These are phyloP conservation scores for Castanea crenata DNA, from an alignment of 306 rosid species.

Conservation along the genomic window DNA sequence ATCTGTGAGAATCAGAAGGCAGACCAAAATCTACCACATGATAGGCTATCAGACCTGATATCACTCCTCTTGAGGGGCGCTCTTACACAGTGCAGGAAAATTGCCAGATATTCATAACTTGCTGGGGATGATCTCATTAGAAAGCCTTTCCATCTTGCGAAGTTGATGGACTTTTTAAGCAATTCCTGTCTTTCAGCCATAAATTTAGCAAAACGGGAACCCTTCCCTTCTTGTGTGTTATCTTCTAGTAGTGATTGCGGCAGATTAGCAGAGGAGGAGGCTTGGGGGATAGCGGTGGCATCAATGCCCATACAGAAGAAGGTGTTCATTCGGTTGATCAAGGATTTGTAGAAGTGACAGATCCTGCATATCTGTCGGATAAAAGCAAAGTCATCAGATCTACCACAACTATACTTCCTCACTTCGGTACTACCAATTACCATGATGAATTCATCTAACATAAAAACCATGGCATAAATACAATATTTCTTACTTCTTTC, in stretches of 20 bases:
- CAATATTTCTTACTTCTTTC: background rate
- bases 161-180: conserved; percentile 38
- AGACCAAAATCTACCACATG: background rate
- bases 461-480: background rate
- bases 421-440: background rate
- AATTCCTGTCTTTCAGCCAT: conserved; percentile 65
- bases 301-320: conserved; percentile 86
- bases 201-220: conserved; percentile 77
- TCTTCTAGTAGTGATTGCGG: conserved; percentile 39
- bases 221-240: conserved; percentile 48
- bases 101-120: conserved; percentile 56
- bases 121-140: conserved; percentile 45
- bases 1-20: conserved; percentile 1
- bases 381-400: conserved; percentile 23
- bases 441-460: background rate
- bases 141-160: conserved; percentile 36
- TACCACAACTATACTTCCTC: background rate
- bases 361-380: conserved; percentile 59
- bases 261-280: conserved; percentile 39
- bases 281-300: conserved; percentile 66
- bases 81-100: conserved; percentile 9
- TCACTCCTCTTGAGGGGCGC: conserved; percentile 2
- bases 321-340: conserved; percentile 60
- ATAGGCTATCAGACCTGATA: background rate
- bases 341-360: conserved; percentile 54